Evolutionary conservation across 257 asterid genomes (phyloP).

Genomic region (Nicotiana sylvestris): DNA sequence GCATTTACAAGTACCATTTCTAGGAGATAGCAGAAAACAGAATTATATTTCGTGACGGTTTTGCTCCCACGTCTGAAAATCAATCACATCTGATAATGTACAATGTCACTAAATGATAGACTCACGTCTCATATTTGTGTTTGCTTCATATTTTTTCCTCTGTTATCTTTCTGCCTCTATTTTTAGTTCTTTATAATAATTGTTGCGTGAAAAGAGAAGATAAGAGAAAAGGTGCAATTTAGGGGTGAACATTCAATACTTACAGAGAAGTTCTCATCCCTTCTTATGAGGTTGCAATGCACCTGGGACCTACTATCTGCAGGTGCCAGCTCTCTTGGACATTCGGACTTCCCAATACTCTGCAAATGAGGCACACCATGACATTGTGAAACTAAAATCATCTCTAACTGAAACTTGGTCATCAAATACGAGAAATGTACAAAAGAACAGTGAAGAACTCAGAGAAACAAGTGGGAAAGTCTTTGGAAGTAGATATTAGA

Average conservation of each 20-base stretch:
- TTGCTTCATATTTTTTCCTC: neutral
- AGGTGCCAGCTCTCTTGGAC: constrained; percentile 89
- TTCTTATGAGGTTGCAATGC: constrained; percentile 67
- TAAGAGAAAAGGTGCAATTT: neutral
- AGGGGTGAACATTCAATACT: constrained; percentile 21
- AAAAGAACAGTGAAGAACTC: neutral
- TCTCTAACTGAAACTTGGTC: no score
- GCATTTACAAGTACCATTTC: neutral
- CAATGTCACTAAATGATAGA: no score
- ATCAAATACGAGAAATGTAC: neutral
- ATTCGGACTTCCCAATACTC: constrained; percentile 78
- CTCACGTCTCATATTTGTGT: neutral
- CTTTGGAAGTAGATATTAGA: no score
- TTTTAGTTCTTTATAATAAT: neutral
- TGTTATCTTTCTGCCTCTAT: no score
- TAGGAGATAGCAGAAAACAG: neutral
- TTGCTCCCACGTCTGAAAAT: neutral
- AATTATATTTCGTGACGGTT: neutral
- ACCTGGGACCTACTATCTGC: constrained; percentile 67
- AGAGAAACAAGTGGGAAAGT: neutral
- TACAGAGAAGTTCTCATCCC: constrained; percentile 70
- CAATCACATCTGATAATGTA: neutral
- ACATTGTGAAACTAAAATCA: neutral
- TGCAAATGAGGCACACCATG: constrained; percentile 21
- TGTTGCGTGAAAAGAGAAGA: neutral